Conservation (phyloP, 1,139 yeast genomes). For the Zygosaccharomyces sapae region DNA sequence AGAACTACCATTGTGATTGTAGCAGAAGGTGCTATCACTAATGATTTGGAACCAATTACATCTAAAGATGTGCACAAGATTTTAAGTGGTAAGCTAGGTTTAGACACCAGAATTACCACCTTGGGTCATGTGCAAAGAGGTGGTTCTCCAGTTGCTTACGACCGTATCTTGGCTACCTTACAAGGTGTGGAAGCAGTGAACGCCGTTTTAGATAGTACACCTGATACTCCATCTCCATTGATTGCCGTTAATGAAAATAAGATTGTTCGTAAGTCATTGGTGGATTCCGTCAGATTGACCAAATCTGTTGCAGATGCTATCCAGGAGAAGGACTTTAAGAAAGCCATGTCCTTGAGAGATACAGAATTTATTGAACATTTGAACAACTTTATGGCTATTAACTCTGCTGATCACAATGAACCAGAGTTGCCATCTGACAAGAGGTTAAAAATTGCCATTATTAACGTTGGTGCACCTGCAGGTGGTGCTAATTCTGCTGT, state of each 20-base stretch:
- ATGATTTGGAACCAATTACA: constrained; percentile 74
- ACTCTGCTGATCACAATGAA: constrained; percentile 61
- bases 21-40: constrained; percentile 94
- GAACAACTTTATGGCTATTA: constrained; percentile 63
- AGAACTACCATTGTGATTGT: constrained; percentile 93
- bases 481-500: constrained; percentile 94
- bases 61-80: constrained; percentile 78
- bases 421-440: constrained; percentile 48
- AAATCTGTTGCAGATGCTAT: constrained; percentile 86
- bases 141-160: constrained; percentile 94
- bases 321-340: constrained; percentile 68
- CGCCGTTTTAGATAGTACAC: constrained; percentile 83
- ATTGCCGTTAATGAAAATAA: constrained; percentile 86
- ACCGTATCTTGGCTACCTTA: constrained; percentile 81
- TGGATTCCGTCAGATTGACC: constrained; percentile 85
- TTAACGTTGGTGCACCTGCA: constrained; percentile 95
- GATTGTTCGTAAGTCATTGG: constrained; percentile 74
- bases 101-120: constrained; percentile 92
- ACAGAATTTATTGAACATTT: constrained; percentile 80
- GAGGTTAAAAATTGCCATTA: constrained; percentile 62
- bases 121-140: constrained; percentile 98
- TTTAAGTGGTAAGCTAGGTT: constrained; percentile 67
- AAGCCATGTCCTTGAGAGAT: constrained; percentile 83
- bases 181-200: constrained; percentile 98
- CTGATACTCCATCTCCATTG: constrained; percentile 92